phyloP scores from a whole-genome alignment of 2,329 filamentous ascomycete genomes.

The Aspergillus quadricinctus region DNA sequence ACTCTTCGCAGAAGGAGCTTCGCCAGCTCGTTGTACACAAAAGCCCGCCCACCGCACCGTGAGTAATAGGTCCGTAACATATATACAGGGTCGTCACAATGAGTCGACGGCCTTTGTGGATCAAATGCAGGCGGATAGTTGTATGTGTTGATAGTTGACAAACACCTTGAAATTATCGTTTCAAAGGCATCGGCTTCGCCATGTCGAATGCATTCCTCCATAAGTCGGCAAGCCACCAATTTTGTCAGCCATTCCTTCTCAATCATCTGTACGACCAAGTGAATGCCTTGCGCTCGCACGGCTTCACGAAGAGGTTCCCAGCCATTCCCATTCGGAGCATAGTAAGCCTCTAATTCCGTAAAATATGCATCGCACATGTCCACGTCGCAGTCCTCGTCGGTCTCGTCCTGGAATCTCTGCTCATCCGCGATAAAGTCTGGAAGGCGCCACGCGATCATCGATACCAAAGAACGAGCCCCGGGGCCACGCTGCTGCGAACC shows the following conservation, averaged over 20 bases:
- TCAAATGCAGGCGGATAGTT: constrained; percentile 27
- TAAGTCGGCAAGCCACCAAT: constrained; percentile 26
- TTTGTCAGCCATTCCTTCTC: constrained; percentile 33
- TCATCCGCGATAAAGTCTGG: constrained; percentile 38
- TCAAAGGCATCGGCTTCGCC: constrained; percentile 35
- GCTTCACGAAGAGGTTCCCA: constrained; percentile 40
- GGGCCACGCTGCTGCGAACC: constrained; percentile 4
- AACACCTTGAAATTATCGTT: constrained; percentile 28
- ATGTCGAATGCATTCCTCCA: constrained; percentile 29
- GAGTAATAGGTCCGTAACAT: constrained; percentile 29
- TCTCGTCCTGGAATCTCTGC: constrained; percentile 31
- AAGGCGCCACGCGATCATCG: constrained; percentile 32
- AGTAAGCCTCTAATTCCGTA: constrained; percentile 38
- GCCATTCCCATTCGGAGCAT: constrained; percentile 30
- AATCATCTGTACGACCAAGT: constrained; percentile 35
- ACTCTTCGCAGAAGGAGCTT: constrained; percentile 29
- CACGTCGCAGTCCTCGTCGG: constrained; percentile 28
- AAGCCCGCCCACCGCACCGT: constrained; percentile 20
- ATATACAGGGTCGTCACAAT: constrained; percentile 25
- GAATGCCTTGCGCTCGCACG: constrained; percentile 38
- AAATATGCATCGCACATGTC: constrained; percentile 41
- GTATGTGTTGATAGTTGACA: constrained; percentile 24
- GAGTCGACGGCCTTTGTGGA: constrained; percentile 10
- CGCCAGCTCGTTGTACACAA: constrained; percentile 32
- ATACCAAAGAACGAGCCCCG: constrained; percentile 35